Conservation (phyloP, 192 early-diverging fungal species). For the Linnemannia exigua region DNA sequence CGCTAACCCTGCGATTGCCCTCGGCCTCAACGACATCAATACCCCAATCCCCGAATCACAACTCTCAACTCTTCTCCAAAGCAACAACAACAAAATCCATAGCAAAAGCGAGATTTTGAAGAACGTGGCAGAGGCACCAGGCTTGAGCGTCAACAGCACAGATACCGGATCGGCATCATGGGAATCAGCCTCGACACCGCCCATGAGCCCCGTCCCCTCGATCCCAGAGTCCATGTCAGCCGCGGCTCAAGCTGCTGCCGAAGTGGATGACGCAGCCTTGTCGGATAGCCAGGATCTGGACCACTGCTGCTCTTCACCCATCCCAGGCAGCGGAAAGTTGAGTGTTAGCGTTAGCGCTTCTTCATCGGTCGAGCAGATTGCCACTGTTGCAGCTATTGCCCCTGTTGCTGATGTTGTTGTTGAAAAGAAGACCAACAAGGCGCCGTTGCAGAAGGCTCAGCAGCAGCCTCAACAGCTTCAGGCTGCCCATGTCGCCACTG, state of each 20-base stretch:
- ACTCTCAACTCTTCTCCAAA: background rate
- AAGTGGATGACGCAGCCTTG: background rate
- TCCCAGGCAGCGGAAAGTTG: background rate
- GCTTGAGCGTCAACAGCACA: background rate
- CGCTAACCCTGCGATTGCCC: constrained; percentile 18
- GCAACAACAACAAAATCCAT: background rate
- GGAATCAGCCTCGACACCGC: constrained; percentile 18
- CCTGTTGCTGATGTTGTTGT: background rate
- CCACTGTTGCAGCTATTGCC: too few species aligned
- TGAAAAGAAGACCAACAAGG: background rate
- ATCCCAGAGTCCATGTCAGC: constrained; percentile 6
- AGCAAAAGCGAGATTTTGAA: background rate
- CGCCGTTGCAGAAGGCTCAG: background rate
- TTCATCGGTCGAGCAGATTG: background rate
- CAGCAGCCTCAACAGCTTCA: background rate
- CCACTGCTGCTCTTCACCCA: background rate
- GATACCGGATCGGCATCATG: background rate
- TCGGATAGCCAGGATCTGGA: constrained; percentile 1
- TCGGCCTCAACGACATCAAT: constrained; percentile 20
- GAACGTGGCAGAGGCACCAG: background rate
- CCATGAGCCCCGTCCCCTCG: constrained; percentile 21
- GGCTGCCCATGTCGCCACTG: too few species aligned
- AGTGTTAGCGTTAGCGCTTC: background rate
- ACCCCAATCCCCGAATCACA: constrained; percentile 25
- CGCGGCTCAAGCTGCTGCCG: background rate